phyloP scores from a whole-genome alignment of 108 stramenopile species.

The Skeletonema marinoi region DNA sequence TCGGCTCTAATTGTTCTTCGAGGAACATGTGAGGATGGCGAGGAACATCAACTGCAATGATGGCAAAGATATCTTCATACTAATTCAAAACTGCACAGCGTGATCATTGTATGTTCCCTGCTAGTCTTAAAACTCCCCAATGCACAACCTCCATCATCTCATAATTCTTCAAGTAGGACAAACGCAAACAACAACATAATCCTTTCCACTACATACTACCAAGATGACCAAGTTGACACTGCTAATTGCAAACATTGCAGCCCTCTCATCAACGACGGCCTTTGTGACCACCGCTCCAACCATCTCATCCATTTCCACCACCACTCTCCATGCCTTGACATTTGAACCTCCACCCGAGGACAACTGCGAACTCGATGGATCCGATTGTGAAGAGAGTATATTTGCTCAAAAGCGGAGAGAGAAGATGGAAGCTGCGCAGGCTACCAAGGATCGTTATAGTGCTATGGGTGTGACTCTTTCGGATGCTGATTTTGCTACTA shows the following conservation, averaged over 20 bases:
- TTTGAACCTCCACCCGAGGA: conserved; percentile 32
- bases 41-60: neutral
- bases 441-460: conserved; percentile 21
- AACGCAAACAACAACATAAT: neutral
- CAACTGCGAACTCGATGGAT: conserved; percentile 33
- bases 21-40: neutral
- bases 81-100: neutral
- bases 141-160: neutral
- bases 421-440: conserved; percentile 18
- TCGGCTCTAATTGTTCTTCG: no score
- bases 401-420: conserved; percentile 35
- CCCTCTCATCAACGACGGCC: neutral
- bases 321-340: conserved; percentile 9
- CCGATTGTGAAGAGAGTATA: conserved; percentile 38
- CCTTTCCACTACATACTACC: neutral
- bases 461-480: conserved; percentile 16
- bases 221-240: neutral
- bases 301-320: neutral
- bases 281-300: neutral
- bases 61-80: neutral
- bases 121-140: neutral
- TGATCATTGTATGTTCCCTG: neutral
- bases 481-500: conserved; percentile 35
- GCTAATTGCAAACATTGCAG: neutral
- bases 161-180: neutral